Base-by-base conservation (phyloP, 2,329 filamentous ascomycete genomes). In the Remersonia thermophila region DNA sequence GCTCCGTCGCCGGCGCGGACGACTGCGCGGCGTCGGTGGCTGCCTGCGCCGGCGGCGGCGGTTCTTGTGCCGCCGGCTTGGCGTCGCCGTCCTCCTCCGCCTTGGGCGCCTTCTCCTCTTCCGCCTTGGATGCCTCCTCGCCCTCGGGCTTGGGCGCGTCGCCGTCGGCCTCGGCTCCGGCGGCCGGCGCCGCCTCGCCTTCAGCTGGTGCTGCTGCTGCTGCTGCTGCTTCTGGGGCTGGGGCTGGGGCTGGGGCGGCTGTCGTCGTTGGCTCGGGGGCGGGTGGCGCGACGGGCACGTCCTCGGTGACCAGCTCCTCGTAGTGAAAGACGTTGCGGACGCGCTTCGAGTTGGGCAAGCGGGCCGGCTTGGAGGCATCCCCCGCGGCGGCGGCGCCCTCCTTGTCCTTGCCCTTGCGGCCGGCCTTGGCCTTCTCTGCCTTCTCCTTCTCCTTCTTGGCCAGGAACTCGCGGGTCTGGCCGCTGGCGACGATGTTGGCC, bases 371-470 rank as follows among this genome's bases (percentile, higher is more conserved):
- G 6, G 67, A 58, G 8, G 58, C 61, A 13, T 61, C 54, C 33
- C 72, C 70, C 10, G 57, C 61, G 13, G 61, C 54, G 33, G 72
- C 70, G 11, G 57, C 61, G 27, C 59, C 63, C 20, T 77, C 72
- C 50, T 73, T 69, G 26, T 69, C 69, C 48, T 78, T 76, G 15
- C 63, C 67, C 29, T 69, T 67, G 50, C 80, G 81, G 47, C 70
- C 74, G 15, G 68, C 64, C 40, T 71, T 69, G 3, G 60, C 63
- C 56, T 74, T 79, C 41, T 81, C 77, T 4, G 68, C 66, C 65
- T 83, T 87, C 52, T 87, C 81, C 53, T 77, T 81, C 52, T 89
- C 83, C 55, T 83, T 85, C 59, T 83, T 83, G 8, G 82, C 83
- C 5, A 91, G 62, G 49, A 86, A 89, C 50, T 91, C 83, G 47